Evolutionary conservation across 345 rosid genomes (phyloP).

Genomic region (Hibiscus tridactylites): DNA sequence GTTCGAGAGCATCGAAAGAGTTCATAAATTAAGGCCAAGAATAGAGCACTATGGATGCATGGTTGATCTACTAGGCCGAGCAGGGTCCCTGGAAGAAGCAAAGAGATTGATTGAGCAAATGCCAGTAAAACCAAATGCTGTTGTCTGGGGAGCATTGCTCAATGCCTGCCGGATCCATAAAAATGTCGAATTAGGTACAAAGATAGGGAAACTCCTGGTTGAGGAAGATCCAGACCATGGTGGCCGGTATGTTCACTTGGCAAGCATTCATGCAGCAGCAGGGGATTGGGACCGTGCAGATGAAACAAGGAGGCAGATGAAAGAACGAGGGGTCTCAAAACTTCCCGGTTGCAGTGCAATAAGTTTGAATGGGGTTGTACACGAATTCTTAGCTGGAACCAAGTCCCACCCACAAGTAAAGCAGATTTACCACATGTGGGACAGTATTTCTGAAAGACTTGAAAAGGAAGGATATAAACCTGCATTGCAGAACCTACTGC

Average conservation of each 20-base stretch:
- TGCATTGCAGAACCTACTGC: conserved; percentile 23
- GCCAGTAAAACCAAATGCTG: conserved; percentile 57
- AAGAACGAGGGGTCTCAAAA: conserved; percentile 38
- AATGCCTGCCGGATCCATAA: conserved; percentile 54
- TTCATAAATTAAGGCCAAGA: conserved; percentile 38
- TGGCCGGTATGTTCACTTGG: conserved; percentile 52
- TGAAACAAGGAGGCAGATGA: conserved; percentile 46
- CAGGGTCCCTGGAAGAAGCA: conserved; percentile 54
- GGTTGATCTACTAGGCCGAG: conserved; percentile 74
- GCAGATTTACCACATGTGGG: conserved; percentile 38
- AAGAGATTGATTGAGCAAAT: conserved; percentile 35
- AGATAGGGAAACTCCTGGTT: conserved; percentile 40
- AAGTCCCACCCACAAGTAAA: conserved; percentile 34
- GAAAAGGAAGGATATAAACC: conserved; percentile 45
- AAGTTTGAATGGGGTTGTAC: conserved; percentile 40
- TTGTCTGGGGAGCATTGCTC: conserved; percentile 58
- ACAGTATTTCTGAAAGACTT: conserved; percentile 25
- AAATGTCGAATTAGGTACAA: conserved; percentile 43
- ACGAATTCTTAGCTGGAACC: conserved; percentile 55
- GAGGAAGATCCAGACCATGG: conserved; percentile 47
- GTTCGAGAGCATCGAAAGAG: conserved; percentile 41
- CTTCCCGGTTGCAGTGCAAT: conserved; percentile 60
- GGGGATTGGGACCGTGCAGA: conserved; percentile 55
- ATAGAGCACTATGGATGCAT: conserved; percentile 80
- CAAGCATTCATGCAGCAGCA: conserved; percentile 43